Conservation (phyloP, 495 filamentous ascomycete species). For the Achaetomiella virescens region DNA sequence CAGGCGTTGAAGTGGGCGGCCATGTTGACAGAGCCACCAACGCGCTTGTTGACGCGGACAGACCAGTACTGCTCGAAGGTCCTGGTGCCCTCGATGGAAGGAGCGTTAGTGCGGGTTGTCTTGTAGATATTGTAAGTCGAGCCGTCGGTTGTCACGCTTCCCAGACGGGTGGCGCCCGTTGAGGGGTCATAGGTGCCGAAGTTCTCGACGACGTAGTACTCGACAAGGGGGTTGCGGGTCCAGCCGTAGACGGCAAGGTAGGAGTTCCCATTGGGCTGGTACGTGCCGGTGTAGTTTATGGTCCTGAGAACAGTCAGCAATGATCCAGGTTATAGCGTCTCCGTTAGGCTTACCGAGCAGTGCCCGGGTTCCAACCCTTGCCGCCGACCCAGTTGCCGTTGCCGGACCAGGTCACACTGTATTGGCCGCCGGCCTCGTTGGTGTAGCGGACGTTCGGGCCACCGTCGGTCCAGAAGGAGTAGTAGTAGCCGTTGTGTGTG, state of each 20-base stretch:
- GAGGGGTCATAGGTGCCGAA: constrained; percentile 54
- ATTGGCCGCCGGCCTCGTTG: constrained; percentile 50
- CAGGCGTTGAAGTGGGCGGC: constrained; percentile 62
- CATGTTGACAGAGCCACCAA: constrained; percentile 44
- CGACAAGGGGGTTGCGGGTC: constrained; percentile 51
- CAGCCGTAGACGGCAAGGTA: constrained; percentile 57
- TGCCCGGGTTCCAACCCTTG: constrained; percentile 56
- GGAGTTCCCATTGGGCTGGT: constrained; percentile 36
- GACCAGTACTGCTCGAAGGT: constrained; percentile 58
- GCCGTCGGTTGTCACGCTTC: constrained; percentile 53
- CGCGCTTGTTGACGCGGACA: constrained; percentile 45
- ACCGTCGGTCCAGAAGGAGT: constrained; percentile 58
- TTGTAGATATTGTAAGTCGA: constrained; percentile 59
- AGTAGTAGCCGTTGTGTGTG: constrained; percentile 55
- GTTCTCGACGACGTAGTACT: constrained; percentile 57
- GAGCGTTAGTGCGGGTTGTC: constrained; percentile 52
- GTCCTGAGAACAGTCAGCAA: constrained; percentile 33
- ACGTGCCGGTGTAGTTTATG: constrained; percentile 43
- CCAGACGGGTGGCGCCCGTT: constrained; percentile 42
- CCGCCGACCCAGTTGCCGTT: constrained; percentile 57
- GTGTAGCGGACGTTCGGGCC: constrained; percentile 48
- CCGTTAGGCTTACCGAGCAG: constrained; percentile 2
- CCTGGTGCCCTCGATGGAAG: constrained; percentile 49
- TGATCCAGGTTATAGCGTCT: neutral
- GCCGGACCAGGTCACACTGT: constrained; percentile 49